Evolutionary conservation across 2,329 filamentous ascomycete genomes (phyloP).

Genomic region (Fonsecaea multimorphosa): DNA sequence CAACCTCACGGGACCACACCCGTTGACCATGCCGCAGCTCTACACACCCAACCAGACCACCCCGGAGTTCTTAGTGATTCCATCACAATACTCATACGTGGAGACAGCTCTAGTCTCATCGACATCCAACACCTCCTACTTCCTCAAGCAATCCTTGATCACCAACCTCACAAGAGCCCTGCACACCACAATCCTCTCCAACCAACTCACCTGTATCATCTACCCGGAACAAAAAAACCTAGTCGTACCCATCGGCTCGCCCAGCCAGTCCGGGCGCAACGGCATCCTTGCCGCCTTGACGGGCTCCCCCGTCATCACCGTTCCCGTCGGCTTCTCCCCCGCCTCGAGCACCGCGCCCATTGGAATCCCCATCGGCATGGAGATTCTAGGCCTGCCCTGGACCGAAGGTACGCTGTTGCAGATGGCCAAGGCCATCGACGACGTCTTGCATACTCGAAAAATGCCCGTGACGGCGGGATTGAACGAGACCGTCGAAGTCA

Average conservation of each 20-base stretch:
- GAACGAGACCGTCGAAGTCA: constrained; percentile 32
- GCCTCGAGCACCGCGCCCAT: constrained; percentile 56
- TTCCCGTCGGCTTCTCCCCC: constrained; percentile 57
- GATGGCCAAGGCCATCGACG: constrained; percentile 60
- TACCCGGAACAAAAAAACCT: constrained; percentile 71
- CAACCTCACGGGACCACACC: constrained; percentile 51
- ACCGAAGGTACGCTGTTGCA: constrained; percentile 61
- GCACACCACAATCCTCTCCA: constrained; percentile 55
- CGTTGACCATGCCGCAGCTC: constrained; percentile 40
- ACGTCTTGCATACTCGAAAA: constrained; percentile 54
- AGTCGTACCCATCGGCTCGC: constrained; percentile 63
- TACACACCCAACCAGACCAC: constrained; percentile 48
- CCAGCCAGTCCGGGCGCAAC: constrained; percentile 65
- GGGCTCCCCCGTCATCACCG: constrained; percentile 58
- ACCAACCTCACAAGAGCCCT: constrained; percentile 59
- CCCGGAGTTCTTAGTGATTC: constrained; percentile 62
- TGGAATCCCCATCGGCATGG: constrained; percentile 69
- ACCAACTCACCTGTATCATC: constrained; percentile 63
- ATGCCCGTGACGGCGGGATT: constrained; percentile 47
- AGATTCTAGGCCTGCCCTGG: constrained; percentile 65
- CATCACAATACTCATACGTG: constrained; percentile 63
- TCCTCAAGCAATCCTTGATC: constrained; percentile 56
- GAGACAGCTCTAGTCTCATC: constrained; percentile 59
- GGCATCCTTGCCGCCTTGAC: constrained; percentile 63
- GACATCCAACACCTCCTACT: constrained; percentile 59